Percentiles rank a stretch among this genome's conserved stretches.
Conservation (phyloP, 129 eudicot genomes). For the Arctium minus region DNA sequence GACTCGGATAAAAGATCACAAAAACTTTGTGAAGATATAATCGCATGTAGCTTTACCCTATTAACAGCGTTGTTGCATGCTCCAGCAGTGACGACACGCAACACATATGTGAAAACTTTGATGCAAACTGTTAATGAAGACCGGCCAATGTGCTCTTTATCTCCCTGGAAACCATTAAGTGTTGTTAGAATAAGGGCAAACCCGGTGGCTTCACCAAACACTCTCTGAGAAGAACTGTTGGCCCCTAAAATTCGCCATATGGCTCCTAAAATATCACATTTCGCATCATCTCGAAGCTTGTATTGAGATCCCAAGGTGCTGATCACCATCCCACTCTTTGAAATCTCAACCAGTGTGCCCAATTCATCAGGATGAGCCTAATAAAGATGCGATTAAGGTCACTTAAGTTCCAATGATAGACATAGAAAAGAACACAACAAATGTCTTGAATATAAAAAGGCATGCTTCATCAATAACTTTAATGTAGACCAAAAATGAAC, state of each 20-base stretch:
- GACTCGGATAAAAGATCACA: slow-evolving; percentile 79
- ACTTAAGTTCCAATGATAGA: slow-evolving; percentile 7
- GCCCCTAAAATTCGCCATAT: slow-evolving; percentile 87
- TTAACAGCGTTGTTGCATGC: slow-evolving; percentile 74
- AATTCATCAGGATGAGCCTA: slow-evolving; percentile 93
- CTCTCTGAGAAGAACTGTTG: slow-evolving; percentile 77
- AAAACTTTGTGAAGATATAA: slow-evolving; percentile 73
- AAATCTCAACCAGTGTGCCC: slow-evolving; percentile 74
- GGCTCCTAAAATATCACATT: slow-evolving; percentile 87
- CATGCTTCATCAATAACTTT: background rate
- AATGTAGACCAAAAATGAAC: background rate
- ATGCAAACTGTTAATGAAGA: slow-evolving; percentile 36
- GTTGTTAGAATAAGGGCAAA: slow-evolving; percentile 84
- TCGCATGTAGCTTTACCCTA: slow-evolving; percentile 59
- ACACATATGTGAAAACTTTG: slow-evolving; percentile 69
- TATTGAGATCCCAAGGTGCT: slow-evolving; percentile 77
- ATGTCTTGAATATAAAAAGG: slow-evolving; percentile 5
- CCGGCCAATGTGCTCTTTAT: slow-evolving; percentile 38
- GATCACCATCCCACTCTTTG: slow-evolving; percentile 91
- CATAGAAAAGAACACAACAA: background rate
- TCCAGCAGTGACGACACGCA: slow-evolving; percentile 80
- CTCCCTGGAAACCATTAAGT: slow-evolving; percentile 74
- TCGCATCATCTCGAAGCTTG: slow-evolving; percentile 74
- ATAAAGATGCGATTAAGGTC: slow-evolving; percentile 17
- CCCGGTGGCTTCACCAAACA: slow-evolving; percentile 97